phyloP scores from a whole-genome alignment of 805 yeast species.

The Pichia phayaonensis region DNA sequence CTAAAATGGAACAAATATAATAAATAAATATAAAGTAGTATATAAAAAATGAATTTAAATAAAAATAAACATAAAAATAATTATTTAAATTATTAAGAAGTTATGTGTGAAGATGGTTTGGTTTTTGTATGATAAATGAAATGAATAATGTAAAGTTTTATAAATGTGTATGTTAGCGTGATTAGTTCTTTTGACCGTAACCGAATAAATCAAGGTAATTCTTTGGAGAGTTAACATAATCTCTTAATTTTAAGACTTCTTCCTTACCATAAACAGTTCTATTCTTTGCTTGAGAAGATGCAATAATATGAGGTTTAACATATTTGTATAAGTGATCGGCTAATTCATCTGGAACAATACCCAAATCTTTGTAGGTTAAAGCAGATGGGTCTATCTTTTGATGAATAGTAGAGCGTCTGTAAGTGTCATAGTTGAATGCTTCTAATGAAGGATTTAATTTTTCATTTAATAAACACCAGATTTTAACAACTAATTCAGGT shows the following conservation, averaged over 20 bases:
- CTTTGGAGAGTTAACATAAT: constrained; percentile 30
- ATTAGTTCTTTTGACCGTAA: constrained; percentile 14
- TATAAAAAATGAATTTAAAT: not conserved
- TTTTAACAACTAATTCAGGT: constrained; percentile 32
- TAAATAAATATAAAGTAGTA: not conserved
- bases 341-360: constrained; percentile 50
- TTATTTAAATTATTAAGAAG: not conserved
- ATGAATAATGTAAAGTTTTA: constrained; percentile 4
- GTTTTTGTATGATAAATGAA: not conserved
- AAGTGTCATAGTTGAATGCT: constrained; percentile 56
- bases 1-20: not conserved
- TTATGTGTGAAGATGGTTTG: not conserved
- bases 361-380: constrained; percentile 61
- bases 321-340: constrained; percentile 42
- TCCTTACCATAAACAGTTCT: constrained; percentile 33
- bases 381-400: constrained; percentile 58
- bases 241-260: constrained; percentile 29
- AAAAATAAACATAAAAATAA: not conserved
- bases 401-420: constrained; percentile 63
- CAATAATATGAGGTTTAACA: constrained; percentile 29
- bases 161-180: not conserved
- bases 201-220: constrained; percentile 27
- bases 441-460: constrained; percentile 34
- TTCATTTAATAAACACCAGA: constrained; percentile 33
- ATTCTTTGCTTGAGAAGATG: constrained; percentile 29